A percentile compares a stretch with the other conserved stretches of the same genome.
Evolutionary conservation across 768 basidiomycete species (phyloP).

Genomic region (Kwoniella pini): DNA sequence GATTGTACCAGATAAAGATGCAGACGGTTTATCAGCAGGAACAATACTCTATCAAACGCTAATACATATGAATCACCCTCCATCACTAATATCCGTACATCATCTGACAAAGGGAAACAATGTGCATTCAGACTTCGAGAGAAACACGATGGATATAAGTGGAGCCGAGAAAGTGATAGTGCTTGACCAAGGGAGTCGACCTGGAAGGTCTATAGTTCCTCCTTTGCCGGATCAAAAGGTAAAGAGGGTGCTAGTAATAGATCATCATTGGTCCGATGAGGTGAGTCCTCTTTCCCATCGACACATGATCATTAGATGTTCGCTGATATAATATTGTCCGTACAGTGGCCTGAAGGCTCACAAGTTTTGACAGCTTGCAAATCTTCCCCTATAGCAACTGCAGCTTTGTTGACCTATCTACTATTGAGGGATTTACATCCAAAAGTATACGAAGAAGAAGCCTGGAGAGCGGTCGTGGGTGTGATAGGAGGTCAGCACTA

Average conservation of each 20-base stretch:
- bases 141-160: slow-evolving; percentile 44
- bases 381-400: slow-evolving; percentile 58
- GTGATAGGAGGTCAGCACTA: slow-evolving; percentile 57
- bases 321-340: slow-evolving; percentile 7
- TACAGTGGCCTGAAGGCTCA: slow-evolving; percentile 54
- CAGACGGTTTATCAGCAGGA: slow-evolving; percentile 55
- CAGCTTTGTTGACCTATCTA: slow-evolving; percentile 58
- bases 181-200: slow-evolving; percentile 59
- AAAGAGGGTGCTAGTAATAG: slow-evolving; percentile 56
- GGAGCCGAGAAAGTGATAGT: slow-evolving; percentile 55
- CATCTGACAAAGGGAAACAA: slow-evolving; percentile 58
- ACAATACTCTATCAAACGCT: slow-evolving; percentile 57
- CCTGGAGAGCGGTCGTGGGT: slow-evolving; percentile 57
- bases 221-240: slow-evolving; percentile 15
- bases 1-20: slow-evolving; percentile 60
- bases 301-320: background rate
- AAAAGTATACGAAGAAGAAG: slow-evolving; percentile 43
- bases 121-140: slow-evolving; percentile 55
- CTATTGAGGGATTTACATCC: slow-evolving; percentile 56
- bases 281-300: slow-evolving; percentile 22
- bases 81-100: slow-evolving; percentile 54
- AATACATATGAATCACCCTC: slow-evolving; percentile 54
- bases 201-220: slow-evolving; percentile 54
- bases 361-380: slow-evolving; percentile 57
- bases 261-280: slow-evolving; percentile 59